A percentile compares a stretch with the other conserved stretches of the same genome.
Conservation (phyloP, 176 grass and related monocot genomes). For the Olyra latifolia region DNA sequence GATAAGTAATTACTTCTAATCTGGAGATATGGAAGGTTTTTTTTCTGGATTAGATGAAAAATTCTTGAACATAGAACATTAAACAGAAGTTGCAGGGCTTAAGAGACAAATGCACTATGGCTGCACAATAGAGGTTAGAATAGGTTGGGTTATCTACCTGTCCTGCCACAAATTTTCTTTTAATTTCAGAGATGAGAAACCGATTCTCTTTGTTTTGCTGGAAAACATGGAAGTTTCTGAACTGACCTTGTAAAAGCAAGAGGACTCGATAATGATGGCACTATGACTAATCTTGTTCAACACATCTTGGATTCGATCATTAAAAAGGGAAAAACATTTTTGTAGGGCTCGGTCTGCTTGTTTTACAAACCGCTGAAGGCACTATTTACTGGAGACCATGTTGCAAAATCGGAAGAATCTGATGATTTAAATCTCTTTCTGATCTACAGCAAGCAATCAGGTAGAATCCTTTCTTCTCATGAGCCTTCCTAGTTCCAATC, state of each 20-base stretch:
- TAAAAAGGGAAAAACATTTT: neutral
- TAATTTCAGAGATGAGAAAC: neutral
- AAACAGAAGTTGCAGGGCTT: neutral
- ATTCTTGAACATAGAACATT: too few species aligned
- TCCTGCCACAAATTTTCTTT: neutral
- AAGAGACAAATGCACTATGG: neutral
- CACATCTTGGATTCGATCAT: neutral
- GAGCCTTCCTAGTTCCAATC: conserved; percentile 21
- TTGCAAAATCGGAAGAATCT: conserved; percentile 60
- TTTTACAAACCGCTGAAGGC: conserved; percentile 59
- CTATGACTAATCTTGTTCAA: neutral
- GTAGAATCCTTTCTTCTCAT: conserved; percentile 24
- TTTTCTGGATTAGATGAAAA: neutral
- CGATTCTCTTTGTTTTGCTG: neutral
- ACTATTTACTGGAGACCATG: conserved; percentile 78
- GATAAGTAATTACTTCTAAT: neutral
- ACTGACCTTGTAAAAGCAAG: neutral
- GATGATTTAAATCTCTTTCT: conserved; percentile 47
- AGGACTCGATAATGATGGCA: neutral
- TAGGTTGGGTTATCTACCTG: neutral
- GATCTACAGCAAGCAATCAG: conserved; percentile 76
- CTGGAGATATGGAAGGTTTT: neutral
- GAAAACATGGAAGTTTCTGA: neutral
- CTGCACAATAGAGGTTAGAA: neutral
- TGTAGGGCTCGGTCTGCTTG: conserved; percentile 89